A percentile compares a stretch with the other conserved stretches of the same genome.
phyloP scores from a whole-genome alignment of 2,329 filamentous ascomycete genomes.

The Calonectria pseudoturangicola region DNA sequence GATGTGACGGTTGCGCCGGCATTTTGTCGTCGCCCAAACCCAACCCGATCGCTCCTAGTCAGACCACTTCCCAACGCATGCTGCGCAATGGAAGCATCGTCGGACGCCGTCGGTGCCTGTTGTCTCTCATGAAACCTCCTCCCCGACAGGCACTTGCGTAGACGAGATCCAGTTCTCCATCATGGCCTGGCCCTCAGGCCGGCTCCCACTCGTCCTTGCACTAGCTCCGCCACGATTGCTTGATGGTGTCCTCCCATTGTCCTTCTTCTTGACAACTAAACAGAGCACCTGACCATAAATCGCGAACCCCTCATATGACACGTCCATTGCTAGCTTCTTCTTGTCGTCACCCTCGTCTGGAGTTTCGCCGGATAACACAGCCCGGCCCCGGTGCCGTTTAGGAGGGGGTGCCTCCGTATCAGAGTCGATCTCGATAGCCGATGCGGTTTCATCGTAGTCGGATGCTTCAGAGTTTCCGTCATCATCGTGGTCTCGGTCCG shows the following conservation, averaged over 20 bases:
- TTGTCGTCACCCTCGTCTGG: conserved; percentile 78
- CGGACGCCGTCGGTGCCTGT: conserved; percentile 1
- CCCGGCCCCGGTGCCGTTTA: conserved; percentile 65
- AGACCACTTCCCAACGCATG: conserved; percentile 36
- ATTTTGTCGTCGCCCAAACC: conserved; percentile 4
- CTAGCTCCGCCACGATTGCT: conserved; percentile 56
- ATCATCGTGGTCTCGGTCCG: conserved; percentile 58
- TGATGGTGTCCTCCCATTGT: conserved; percentile 68
- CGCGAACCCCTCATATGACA: conserved; percentile 94
- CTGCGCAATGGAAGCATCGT: conserved; percentile 33
- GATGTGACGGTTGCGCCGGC: conserved; percentile 23
- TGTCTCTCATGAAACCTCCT: conserved; percentile 56
- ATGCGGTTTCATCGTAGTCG: conserved; percentile 60
- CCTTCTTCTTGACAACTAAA: conserved; percentile 88
- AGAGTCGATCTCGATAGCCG: conserved; percentile 62
- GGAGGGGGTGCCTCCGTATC: conserved; percentile 64
- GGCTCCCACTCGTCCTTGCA: conserved; percentile 50
- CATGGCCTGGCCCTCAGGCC: conserved; percentile 75
- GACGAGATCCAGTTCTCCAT: conserved; percentile 92
- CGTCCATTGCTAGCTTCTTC: conserved; percentile 91
- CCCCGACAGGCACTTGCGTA: conserved; percentile 77
- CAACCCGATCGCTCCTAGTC: conserved; percentile 15
- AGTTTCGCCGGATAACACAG: conserved; percentile 51
- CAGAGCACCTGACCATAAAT: conserved; percentile 96
- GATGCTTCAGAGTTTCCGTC: conserved; percentile 56